Base-by-base conservation (phyloP, 441 rosid species). In the Gossypium schwendimanii region DNA sequence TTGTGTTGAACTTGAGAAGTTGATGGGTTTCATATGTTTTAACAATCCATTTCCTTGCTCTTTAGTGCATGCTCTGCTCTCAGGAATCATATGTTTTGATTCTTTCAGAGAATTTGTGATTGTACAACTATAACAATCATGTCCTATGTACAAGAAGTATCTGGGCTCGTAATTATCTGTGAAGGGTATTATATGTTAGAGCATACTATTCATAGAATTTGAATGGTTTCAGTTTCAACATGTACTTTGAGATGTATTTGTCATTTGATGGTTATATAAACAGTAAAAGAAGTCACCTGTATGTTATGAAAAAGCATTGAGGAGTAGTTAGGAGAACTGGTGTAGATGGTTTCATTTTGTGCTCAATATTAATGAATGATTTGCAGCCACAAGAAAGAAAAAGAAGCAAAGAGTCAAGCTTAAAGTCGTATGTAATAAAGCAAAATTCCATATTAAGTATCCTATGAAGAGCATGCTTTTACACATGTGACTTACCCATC, bases 111-210 rank as follows among this genome's bases (percentile, higher is more conserved):
- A 50, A n/a, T 26, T 68, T 24, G 26, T 50, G n/a, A 67, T 24
- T 68, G 18, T 68, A 26, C 36, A 45, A 65, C 39, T 45, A 45
- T 45, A 65, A 65, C 39, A 65, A 47, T 65, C 21, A 24, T 65
- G 55, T 45, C 20, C 39, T 65, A 8, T n/a, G 55, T 4, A 23
- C 70, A 17, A 39, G 57, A 45, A 47, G 57, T 39, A 65, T 45
- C 36, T 65, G 14, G 55, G 55, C 39, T 23, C 15, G 54, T 47
- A n/a, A 21, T 23, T 45, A 65, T 47, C 36, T 28, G n/a, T 23
- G 20, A 65, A 23, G 21, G 20, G 24, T 26, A 65, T 45, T 26
- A 44, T 65, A 33, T 65, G 70, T n/a, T 21, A 45, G 18, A 45
- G 12, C 33, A 45, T 45, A 11, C 39, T 14, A 45, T 24, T 57